Conservation (phyloP, 2,329 filamentous ascomycete species). For the Fusarium heterosporum region DNA sequence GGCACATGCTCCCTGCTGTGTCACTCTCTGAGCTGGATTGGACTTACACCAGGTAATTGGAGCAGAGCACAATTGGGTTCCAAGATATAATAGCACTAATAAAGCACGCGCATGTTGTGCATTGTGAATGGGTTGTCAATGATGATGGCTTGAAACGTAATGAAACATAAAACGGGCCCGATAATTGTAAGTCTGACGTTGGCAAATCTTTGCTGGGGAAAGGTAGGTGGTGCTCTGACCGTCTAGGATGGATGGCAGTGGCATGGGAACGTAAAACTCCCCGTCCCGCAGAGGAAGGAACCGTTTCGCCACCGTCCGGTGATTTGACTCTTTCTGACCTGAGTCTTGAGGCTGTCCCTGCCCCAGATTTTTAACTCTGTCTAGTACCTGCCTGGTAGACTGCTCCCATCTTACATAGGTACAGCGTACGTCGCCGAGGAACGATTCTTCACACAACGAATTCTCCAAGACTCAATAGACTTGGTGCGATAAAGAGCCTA, state of each 20-base stretch:
- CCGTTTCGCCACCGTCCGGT: slow-evolving; percentile 41
- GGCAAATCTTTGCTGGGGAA: slow-evolving; percentile 14
- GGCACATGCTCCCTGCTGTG: background rate
- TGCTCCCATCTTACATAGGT: background rate
- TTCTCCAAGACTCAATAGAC: background rate
- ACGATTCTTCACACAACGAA: background rate
- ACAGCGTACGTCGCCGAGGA: background rate
- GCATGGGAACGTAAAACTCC: slow-evolving; percentile 38
- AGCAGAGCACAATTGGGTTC: background rate
- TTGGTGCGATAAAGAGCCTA: background rate
- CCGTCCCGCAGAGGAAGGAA: slow-evolving; percentile 31
- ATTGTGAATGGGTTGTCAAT: background rate
- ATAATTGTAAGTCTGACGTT: slow-evolving; percentile 13
- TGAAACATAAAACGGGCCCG: slow-evolving; percentile 32
- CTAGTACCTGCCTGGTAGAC: slow-evolving; percentile 2
- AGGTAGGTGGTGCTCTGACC: slow-evolving; percentile 6
- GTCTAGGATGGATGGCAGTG: slow-evolving; percentile 2
- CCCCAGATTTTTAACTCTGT: slow-evolving; percentile 40
- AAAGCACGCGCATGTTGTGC: slow-evolving; percentile 2
- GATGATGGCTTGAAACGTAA: slow-evolving; percentile 26
- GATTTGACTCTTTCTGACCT: slow-evolving; percentile 7
- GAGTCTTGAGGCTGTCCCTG: slow-evolving; percentile 8
- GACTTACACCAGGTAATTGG: background rate
- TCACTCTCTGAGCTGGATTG: background rate
- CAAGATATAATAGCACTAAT: background rate